Percentiles rank a stretch among this genome's conserved stretches.
These are phyloP conservation scores for Pythium grandisporangium DNA, from an alignment of 352 stramenopile species.

Conservation along the genomic window DNA sequence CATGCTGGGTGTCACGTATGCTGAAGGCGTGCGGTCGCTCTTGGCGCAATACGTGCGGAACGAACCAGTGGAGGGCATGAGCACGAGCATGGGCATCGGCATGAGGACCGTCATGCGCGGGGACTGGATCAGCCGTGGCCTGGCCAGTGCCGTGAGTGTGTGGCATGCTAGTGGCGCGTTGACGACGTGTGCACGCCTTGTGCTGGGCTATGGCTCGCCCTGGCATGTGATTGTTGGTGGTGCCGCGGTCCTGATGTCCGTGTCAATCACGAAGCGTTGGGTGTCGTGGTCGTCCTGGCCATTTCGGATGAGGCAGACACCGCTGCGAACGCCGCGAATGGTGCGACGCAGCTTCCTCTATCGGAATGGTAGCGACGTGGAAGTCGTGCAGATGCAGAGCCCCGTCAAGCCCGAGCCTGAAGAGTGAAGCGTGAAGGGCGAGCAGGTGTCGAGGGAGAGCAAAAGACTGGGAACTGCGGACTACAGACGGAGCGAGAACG, in stretches of 20 bases:
- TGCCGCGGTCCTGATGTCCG: no score
- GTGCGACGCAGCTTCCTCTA: slow-evolving; percentile 10
- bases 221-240: no score
- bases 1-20: slow-evolving; percentile 19
- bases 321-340: slow-evolving; percentile 21
- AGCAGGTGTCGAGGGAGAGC: no score
- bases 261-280: slow-evolving; percentile 16
- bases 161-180: slow-evolving; percentile 25
- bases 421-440: not conserved
- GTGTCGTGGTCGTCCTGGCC: slow-evolving; percentile 21
- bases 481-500: no score
- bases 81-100: no score
- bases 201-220: slow-evolving; percentile 13
- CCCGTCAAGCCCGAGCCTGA: no score
- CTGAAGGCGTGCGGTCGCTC: slow-evolving; percentile 41
- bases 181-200: slow-evolving; percentile 20
- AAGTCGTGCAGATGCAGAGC: slow-evolving; percentile 7
- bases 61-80: no score
- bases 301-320: slow-evolving; percentile 27
- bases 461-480: no score
- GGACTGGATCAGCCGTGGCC: slow-evolving; percentile 21
- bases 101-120: no score
- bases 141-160: slow-evolving; percentile 30
- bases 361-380: slow-evolving; percentile 7
- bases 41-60: slow-evolving; percentile 57